Base-by-base conservation (phyloP, 257 asterid species). In the Solanum pimpinellifolium region DNA sequence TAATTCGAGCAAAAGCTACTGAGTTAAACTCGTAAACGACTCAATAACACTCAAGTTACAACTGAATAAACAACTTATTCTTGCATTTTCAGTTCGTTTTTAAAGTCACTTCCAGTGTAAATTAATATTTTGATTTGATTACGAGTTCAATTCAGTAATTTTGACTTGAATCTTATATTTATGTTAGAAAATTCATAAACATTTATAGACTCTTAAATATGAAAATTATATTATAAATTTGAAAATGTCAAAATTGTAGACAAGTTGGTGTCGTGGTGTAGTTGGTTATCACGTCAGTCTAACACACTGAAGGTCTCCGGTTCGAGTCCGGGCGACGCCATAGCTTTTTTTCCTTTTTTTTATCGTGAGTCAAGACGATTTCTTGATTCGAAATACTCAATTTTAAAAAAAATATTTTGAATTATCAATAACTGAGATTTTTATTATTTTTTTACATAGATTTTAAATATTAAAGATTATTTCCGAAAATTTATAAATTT, bases 281-380 rank as follows among this genome's bases (percentile, higher is more conserved):
- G 96, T 91, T 94, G 96, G 98, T 94, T 94, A 94, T 93, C 95
- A 93, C 94, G 94, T 94, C 96, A 92, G 94, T 94, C 94, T 92
- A 94, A 94, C 96, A 92, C 96, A 92, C 96, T 91, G 96, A 94
- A 94, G 95, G 96, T 92, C 96, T 93, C 95, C 94, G 94, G 94
- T 92, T 92, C 94, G 91, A 93, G 68, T 49, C 94, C 93, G 93
- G 92, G 94, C 94, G 93, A 93, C 72, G 95, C 94, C 96, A 13
- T 5, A 37, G 0, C 89, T 93, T 68, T 27, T 68, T 27, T 68
- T 4, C 20, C 1, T 65, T n/a, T n/a, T 12, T 13, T 25, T 23
- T 65, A 27, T 29, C 31, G 11, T 10, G 1, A 65, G 16, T 62
- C 15, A 11, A 9, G 16, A 62, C 5, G 37, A 66, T 68, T 68